Evolutionary conservation across 2,329 filamentous ascomycete genomes (phyloP), one percentile per base, ranked within the genome.

Genomic region (Penicillium sp.): DNA sequence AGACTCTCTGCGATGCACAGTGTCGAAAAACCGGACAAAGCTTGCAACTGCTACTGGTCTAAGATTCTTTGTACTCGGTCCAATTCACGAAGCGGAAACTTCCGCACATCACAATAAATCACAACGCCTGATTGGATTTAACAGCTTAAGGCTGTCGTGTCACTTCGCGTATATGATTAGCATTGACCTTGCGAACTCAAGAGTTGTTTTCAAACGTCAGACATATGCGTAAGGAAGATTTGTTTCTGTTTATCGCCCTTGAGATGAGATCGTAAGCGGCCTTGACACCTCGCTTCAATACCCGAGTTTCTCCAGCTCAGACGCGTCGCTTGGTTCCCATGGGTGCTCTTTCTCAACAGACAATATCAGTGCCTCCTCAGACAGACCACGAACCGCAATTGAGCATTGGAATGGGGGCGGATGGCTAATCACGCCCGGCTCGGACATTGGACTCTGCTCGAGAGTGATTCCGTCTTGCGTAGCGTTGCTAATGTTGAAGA

Each of bases 401-500:
- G 49, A 22, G 24, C 31, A 50, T 24, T 39, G 35, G 35, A 50
- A 52, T 73, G 75, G 73, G 0, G 67, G 60, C 0, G 78, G 77
- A 57, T 79, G 70, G 36, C 67, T 72, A 16, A 75, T 59, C 50
- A 74, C 56, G 1, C 73, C 73, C 5, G 77, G 54, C 54, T 71
- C 63, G 37, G 79, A 78, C 27, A 72, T 67, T 0, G 76, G 37
- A 33, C 69, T 64, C 0, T 73, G 67, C 22, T 72, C 75, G 0
- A 81, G 66, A 5, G 73, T 70, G 19, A 63, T 70, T 0, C 78
- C 81, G 1, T 76, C 67, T 22, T 73, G 40, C 5, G 77, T 58
- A 0, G 63, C 60, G 52, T 79, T 79, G 10, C 61, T 58, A n/a
- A 84, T 70, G 3, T 74, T 65, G 55, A 85, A 84, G 0, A 77